These are phyloP conservation scores for Orychophragmus violaceus DNA, from an alignment of 345 rosid genomes.

Conservation along the genomic window DNA sequence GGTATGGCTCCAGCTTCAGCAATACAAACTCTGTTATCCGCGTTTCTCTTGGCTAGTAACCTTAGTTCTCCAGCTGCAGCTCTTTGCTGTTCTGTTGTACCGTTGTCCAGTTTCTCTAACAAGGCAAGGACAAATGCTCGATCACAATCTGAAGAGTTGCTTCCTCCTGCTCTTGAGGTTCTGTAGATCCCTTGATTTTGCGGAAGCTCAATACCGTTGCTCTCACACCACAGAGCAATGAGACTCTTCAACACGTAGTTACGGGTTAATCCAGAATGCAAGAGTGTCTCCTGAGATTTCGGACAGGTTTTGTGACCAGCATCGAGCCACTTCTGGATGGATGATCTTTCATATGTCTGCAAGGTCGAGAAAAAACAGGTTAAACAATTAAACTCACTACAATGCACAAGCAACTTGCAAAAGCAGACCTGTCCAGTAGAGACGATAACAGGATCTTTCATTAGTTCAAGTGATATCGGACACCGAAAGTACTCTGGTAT, in stretches of 20 bases:
- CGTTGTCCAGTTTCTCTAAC: conserved; percentile 57
- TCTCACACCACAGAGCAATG: conserved; percentile 93
- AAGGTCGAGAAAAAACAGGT: conserved; percentile 22
- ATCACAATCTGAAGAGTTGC: conserved; percentile 76
- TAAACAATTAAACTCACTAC: conserved; percentile 9
- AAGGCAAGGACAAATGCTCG: conserved; percentile 55
- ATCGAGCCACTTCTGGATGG: conserved; percentile 96
- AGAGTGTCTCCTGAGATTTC: conserved; percentile 89
- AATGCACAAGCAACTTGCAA: conserved; percentile 1
- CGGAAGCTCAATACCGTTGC: conserved; percentile 86
- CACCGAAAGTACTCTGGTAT: conserved; percentile 97
- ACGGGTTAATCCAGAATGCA: conserved; percentile 82
- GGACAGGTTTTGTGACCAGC: conserved; percentile 97
- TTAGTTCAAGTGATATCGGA: conserved; percentile 94
- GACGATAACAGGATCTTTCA: conserved; percentile 97
- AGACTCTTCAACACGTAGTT: conserved; percentile 91
- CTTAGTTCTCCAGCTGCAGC: conserved; percentile 97
- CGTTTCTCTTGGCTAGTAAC: conserved; percentile 87
- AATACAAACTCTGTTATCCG: conserved; percentile 87
- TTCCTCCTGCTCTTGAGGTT: conserved; percentile 47
- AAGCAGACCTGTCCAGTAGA: conserved; percentile 90
- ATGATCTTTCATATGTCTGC: conserved; percentile 94
- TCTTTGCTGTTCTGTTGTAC: conserved; percentile 69
- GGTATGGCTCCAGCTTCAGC: conserved; percentile 98
- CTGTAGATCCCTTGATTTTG: conserved; percentile 61